These are phyloP conservation scores for Pythium sp. DNA, from an alignment of 352 stramenopile genomes.

Conservation along the genomic window DNA sequence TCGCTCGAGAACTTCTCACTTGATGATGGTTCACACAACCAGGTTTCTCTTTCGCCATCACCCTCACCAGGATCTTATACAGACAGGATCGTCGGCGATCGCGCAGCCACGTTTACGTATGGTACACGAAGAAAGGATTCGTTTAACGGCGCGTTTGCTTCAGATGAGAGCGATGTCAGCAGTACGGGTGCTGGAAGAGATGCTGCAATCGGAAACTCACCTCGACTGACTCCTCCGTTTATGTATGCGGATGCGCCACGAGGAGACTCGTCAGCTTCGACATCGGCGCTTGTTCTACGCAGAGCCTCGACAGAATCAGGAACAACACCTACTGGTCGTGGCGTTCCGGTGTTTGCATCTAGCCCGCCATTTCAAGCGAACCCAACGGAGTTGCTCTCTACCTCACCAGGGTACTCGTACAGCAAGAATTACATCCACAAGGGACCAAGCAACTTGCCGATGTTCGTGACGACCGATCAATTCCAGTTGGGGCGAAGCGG, in stretches of 20 bases:
- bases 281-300: conserved; percentile 23
- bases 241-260: conserved; percentile 14
- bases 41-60: conserved; percentile 10
- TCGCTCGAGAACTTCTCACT: conserved; percentile 74
- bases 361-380: conserved; percentile 72
- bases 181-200: not conserved
- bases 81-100: not conserved
- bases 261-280: conserved; percentile 9
- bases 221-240: conserved; percentile 36
- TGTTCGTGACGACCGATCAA: conserved; percentile 58
- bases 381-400: conserved; percentile 64
- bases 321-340: conserved; percentile 3
- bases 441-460: conserved; percentile 39
- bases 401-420: conserved; percentile 70
- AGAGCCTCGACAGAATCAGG: conserved; percentile 15
- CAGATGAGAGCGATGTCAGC: conserved; percentile 22
- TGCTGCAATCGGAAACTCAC: conserved; percentile 20
- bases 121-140: conserved; percentile 33
- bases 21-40: conserved; percentile 26
- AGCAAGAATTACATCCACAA: conserved; percentile 62
- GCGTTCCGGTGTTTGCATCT: conserved; percentile 32
- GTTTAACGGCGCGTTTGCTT: conserved; percentile 42
- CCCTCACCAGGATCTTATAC: conserved; percentile 15
- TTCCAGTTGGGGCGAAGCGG: conserved; percentile 29
- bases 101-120: conserved; percentile 13